Evolutionary conservation across 1,284 basidiomycete species (phyloP), one percentile per base, ranked within the genome.

Genomic region (Termitomyces sp.): DNA sequence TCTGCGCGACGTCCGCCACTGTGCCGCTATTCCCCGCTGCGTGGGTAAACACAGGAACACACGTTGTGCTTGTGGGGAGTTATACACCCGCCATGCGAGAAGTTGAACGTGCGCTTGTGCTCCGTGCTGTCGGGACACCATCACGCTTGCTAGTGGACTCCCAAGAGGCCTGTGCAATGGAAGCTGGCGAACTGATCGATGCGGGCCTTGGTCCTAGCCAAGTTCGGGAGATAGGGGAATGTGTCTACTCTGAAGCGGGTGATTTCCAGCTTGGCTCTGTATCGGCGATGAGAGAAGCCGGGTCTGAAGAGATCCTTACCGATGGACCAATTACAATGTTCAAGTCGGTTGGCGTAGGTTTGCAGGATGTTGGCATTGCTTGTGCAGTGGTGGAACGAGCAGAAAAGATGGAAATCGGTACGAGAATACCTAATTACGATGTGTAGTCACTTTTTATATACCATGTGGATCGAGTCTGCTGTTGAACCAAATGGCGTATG

Each of bases 71-170:
- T 2, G 81, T 93, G 33, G 91, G 92, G n/a, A 90, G 88, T 53
- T 94, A 91, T 65, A 93, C 79, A 31, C 86, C 88, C 0, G 64
- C 72, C 13, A 95, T 94, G 92, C 78, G 77, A 52, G 92, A 95
- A 65, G 78, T 91, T 6, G 84, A 88, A 45, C 68, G 64, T 0
- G 74, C 70, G 0, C 75, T 93, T 15, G 68, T 94, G 21, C 65
- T 69, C 43, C 66, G 73, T 24, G 72, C 73, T 17, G 54, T 68
- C 33, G 50, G 40, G 9, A 26, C 15, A 45, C 33, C 49, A 28
- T 34, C 56, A 19, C 48, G 45, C 31, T 41, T 58, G 28, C 36
- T 58, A 10, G 90, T 94, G 0, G 92, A 94, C 66, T 90, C 88
- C 1, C 70, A 74, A 53, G 73, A 79, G 8, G 89, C 87, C 2